Conservation (phyloP, 2,329 filamentous ascomycete species). For the Calcarisporium arbuscula region DNA sequence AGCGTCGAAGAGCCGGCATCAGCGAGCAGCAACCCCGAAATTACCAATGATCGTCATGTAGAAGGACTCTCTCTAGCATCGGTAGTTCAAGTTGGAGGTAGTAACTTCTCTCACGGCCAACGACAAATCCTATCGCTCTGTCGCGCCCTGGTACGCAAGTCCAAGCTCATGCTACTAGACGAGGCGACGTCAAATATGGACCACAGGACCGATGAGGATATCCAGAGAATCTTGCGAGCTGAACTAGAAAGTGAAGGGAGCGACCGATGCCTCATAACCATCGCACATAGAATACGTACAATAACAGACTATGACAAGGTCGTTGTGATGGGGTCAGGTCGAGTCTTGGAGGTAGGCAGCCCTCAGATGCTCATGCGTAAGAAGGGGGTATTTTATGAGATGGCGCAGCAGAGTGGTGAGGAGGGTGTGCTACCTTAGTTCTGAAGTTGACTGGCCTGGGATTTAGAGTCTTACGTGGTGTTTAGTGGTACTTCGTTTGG, state of each 20-base stretch:
- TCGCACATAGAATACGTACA: constrained; percentile 43
- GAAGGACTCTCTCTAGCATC: constrained; percentile 30
- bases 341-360: constrained; percentile 33
- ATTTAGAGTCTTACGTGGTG: too few species aligned
- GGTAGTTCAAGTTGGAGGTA: constrained; percentile 34
- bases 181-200: constrained; percentile 46
- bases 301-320: constrained; percentile 47
- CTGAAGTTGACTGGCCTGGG: too few species aligned
- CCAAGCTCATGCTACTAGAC: constrained; percentile 41
- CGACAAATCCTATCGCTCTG: constrained; percentile 43
- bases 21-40: not conserved
- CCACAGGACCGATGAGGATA: constrained; percentile 38
- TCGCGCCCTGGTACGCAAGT: constrained; percentile 38
- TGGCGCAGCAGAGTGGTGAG: constrained; percentile 39
- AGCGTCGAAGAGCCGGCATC: not conserved
- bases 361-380: constrained; percentile 31
- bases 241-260: constrained; percentile 31
- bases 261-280: constrained; percentile 40
- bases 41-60: not conserved
- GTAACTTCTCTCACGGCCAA: constrained; percentile 42
- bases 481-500: too few species aligned
- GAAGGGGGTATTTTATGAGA: constrained; percentile 34
- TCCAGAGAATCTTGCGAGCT: constrained; percentile 37
- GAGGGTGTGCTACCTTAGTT: too few species aligned
- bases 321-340: constrained; percentile 40